Percentiles rank a stretch among this genome's conserved stretches.
These are phyloP conservation scores for Leccinum olivaceoglutinosum DNA, from an alignment of 1,284 basidiomycete genomes.

Conservation along the genomic window DNA sequence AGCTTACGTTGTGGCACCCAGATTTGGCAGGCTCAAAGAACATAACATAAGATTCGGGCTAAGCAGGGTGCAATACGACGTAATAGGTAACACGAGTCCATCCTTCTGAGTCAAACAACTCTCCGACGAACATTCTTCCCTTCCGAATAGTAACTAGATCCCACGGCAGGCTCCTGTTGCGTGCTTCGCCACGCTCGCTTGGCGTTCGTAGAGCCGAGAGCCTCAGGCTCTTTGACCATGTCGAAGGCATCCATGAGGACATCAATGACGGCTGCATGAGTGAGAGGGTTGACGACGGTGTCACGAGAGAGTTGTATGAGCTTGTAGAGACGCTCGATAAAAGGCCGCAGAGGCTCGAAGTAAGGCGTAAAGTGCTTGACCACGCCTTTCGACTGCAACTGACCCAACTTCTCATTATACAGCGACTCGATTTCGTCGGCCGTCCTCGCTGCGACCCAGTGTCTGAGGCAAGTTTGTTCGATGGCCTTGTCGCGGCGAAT, in stretches of 20 bases:
- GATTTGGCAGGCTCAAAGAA: no score
- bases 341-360: no score
- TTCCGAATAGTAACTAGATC: background rate
- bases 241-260: background rate
- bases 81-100: no score
- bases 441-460: background rate
- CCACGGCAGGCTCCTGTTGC: background rate
- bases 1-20: background rate
- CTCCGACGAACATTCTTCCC: background rate
- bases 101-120: background rate
- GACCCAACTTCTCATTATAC: background rate
- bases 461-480: background rate
- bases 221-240: background rate
- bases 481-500: background rate
- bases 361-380: background rate
- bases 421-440: background rate
- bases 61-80: no score
- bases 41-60: no score
- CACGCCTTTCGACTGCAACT: background rate
- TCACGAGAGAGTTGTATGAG: background rate
- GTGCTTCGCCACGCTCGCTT: background rate
- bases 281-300: background rate
- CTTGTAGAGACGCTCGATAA: background rate
- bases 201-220: background rate
- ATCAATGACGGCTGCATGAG: background rate